Evolutionary conservation across 2,329 filamentous ascomycete species (phyloP).

Genomic region (Scleromitrula shiraiana): DNA sequence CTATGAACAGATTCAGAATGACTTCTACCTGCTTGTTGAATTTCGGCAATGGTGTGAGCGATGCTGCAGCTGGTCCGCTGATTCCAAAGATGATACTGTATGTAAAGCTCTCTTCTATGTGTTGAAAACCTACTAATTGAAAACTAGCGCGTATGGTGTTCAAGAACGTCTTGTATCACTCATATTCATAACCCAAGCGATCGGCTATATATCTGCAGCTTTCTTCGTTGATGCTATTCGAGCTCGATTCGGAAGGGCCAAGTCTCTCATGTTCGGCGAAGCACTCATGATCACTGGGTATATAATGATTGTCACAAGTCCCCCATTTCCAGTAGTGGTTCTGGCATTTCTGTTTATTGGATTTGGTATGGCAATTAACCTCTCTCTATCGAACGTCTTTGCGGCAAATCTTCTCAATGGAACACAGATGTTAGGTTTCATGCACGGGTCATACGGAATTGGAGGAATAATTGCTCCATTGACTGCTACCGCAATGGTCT

Average conservation of each 20-base stretch:
- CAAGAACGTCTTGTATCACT: conserved; percentile 54
- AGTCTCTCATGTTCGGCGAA: conserved; percentile 52
- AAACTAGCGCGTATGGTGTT: not conserved
- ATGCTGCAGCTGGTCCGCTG: conserved; percentile 67
- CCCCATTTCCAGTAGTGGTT: conserved; percentile 63
- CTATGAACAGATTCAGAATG: conserved; percentile 65
- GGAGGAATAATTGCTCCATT: conserved; percentile 60
- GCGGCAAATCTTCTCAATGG: conserved; percentile 45
- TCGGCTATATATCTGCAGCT: conserved; percentile 69
- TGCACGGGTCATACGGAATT: conserved; percentile 62
- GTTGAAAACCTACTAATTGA: not conserved
- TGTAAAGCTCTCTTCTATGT: conserved; percentile 11
- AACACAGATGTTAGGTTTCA: conserved; percentile 49
- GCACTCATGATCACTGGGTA: conserved; percentile 51
- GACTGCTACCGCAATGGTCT: conserved; percentile 65
- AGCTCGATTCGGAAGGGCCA: conserved; percentile 55
- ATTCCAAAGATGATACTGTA: conserved; percentile 71
- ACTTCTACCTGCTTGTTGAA: conserved; percentile 56
- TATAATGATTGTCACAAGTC: conserved; percentile 55
- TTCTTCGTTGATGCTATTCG: conserved; percentile 58
- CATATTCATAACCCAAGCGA: conserved; percentile 71
- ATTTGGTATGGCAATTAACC: conserved; percentile 46
- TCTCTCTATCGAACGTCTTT: conserved; percentile 53
- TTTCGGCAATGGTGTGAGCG: conserved; percentile 64
- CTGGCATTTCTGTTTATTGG: conserved; percentile 62